Base-by-base conservation (phyloP, 495 filamentous ascomycete genomes). In the Corynascus novoguineensis region DNA sequence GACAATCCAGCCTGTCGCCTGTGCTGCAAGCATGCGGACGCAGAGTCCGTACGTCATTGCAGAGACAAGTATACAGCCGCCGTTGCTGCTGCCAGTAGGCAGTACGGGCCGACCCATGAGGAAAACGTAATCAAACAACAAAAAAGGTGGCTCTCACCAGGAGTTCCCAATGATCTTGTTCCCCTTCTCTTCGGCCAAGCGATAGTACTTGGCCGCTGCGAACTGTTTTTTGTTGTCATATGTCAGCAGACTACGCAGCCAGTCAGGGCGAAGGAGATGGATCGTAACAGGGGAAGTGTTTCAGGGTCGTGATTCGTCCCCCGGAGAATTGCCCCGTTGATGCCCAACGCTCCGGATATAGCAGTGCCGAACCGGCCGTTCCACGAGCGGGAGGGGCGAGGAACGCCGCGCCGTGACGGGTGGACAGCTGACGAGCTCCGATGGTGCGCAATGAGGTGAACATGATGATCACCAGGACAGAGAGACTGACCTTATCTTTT, bases 401-500 rank as follows among this genome's bases (percentile, higher is more conserved):
- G 5, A 44, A 12, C 21, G n/a, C n/a, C n/a, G n/a, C 1, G 21
- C 10, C n/a, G 28, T 35, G 19, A 32, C 48, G 31, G 17, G 25
- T n/a, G 27, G 37, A 45, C 54, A 60, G 47, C 51, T 59, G 55
- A 40, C 47, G 53, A 28, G 37, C 44, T 38, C 14, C 53, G 15
- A 6, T 7, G 15, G 14, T 41, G n/a, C 14, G 19, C 21, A 35
- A 25, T 40, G 21, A 19, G 24, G n/a, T 24, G 48, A 11, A 10
- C 5, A 35, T 19, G 41, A 41, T n/a, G 40, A 44, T 53, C 38
- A 25, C 28, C 28, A 38, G 28, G 53, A 50, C 24, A 44, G 38
- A 85, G n/a, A n/a, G n/a, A 85, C 89, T 68, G 75, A 97, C 93
- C 88, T 95, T 96, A 73, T 97, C 90, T 72, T 97, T 99, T 72